Base-by-base conservation (phyloP, 1,139 yeast species). In the Yamadazyma aaseri region DNA sequence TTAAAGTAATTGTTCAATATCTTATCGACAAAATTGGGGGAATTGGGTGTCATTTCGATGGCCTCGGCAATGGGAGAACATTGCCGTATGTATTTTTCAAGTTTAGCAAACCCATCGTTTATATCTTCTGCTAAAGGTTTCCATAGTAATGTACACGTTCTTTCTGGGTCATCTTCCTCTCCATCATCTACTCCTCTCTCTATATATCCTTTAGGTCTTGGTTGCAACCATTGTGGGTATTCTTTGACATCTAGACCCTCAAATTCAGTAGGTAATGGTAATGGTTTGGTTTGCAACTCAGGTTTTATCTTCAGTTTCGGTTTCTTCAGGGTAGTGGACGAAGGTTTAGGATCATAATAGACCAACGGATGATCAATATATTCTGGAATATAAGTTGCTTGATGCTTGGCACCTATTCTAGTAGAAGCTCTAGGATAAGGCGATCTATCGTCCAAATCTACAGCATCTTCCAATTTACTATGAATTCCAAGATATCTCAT, bases 371-470 rank as follows among this genome's bases (percentile, higher is more conserved):
- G 81, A 20, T 73, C 86, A 12, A 68, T 71, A 79, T 80, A 86
- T 21, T 81, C 90, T 0, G 79, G 76, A 9, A 86, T 72, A 21
- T 71, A 70, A 0, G 78, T 67, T 7, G 82, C 82, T 56, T 87
- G 96, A 50, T 83, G 84, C 41, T 76, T 80, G 3, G 85, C 62
- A 0, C 95, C 96, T 10, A 86, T 54, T 39, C 95, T 61, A 0
- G 95, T 84, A 2, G 85, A 81, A 0, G 94, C 94, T 38, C 94
- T 61, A 0, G 95, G 95, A 47, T 83, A 83, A 1, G 92, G 90
- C 3, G 71, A 63, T 27, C 92, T 63, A 50, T 85, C 95, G 41
- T 85, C 89, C 9, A 79, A 52, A 50, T 86, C 95, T 23, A 86
- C 71, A 0, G 85, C 87, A 55, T 86, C 95, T 50, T 85, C 94